These are phyloP conservation scores for Tuber melanosporum DNA, from an alignment of 495 filamentous ascomycete genomes.

Conservation along the genomic window DNA sequence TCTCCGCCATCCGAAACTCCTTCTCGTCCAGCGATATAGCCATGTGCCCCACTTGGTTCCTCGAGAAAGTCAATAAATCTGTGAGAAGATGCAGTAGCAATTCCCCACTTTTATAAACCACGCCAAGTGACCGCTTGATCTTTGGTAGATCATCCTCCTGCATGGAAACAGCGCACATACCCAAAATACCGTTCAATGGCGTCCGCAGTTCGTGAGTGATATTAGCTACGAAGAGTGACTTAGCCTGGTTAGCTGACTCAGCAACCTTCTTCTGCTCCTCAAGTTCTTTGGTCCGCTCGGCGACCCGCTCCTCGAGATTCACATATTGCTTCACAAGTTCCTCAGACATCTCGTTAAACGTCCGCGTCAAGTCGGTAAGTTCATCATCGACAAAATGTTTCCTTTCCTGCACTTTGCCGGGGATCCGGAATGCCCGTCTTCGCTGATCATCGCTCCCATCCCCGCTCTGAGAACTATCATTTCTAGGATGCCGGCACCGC, in stretches of 20 bases:
- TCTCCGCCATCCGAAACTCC: constrained; percentile 66
- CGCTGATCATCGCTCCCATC: constrained; percentile 34
- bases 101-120: constrained; percentile 86
- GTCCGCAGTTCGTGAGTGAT: constrained; percentile 93
- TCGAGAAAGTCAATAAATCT: constrained; percentile 84
- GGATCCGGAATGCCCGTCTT: constrained; percentile 66
- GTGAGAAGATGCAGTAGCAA: constrained; percentile 80
- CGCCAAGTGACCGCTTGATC: constrained; percentile 72
- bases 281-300: constrained; percentile 65
- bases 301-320: constrained; percentile 74
- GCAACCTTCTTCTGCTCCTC: constrained; percentile 86
- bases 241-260: constrained; percentile 87
- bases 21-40: constrained; percentile 70
- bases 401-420: constrained; percentile 67
- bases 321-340: constrained; percentile 81
- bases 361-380: constrained; percentile 74
- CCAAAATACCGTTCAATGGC: constrained; percentile 84
- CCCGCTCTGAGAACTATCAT: constrained; percentile 32
- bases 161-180: constrained; percentile 89
- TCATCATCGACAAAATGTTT: constrained; percentile 77
- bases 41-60: constrained; percentile 82
- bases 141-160: constrained; percentile 69
- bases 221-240: constrained; percentile 92
- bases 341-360: constrained; percentile 91
- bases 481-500: constrained; percentile 19